Conservation (phyloP, 352 stramenopile species). For the Phytophthora agathidicida region DNA sequence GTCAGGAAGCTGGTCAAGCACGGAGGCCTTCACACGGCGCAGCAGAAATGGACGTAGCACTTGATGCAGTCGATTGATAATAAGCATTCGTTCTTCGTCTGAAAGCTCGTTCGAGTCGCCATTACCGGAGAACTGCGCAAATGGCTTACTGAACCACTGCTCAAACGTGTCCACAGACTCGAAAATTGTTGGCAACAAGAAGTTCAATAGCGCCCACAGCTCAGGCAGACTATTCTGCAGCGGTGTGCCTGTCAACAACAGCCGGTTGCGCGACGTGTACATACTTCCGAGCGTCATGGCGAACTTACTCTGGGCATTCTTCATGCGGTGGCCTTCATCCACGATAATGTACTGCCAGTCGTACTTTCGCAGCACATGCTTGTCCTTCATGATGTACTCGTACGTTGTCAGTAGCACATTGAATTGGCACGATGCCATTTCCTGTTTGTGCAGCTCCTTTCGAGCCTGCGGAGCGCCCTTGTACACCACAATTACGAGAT, state of each 20-base stretch:
- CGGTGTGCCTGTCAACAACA: conserved; percentile 98
- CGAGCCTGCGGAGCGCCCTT: conserved; percentile 80
- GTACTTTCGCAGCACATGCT: conserved; percentile 87
- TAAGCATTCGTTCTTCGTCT: conserved; percentile 89
- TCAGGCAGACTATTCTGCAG: conserved; percentile 98
- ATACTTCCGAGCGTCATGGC: conserved; percentile 84
- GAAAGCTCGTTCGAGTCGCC: conserved; percentile 84
- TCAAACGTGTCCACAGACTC: conserved; percentile 91
- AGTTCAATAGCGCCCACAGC: conserved; percentile 93
- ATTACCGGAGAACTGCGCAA: conserved; percentile 79
- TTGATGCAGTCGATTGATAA: conserved; percentile 89
- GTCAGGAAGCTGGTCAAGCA: conserved; percentile 86
- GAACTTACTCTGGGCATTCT: conserved; percentile 92
- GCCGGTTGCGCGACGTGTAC: conserved; percentile 86
- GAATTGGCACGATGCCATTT: conserved; percentile 89
- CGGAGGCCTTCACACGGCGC: conserved; percentile 85
- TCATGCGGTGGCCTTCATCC: conserved; percentile 95
- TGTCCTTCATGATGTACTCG: conserved; percentile 94
- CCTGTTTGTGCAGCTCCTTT: conserved; percentile 80
- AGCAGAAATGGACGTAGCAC: conserved; percentile 87
- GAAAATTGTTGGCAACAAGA: conserved; percentile 92
- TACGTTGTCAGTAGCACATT: conserved; percentile 96
- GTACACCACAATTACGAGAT: conserved; percentile 98
- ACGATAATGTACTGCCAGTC: conserved; percentile 95
- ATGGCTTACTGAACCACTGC: conserved; percentile 91